Percentiles rank a stretch among this genome's conserved stretches.
Conservation (phyloP, 1,139 yeast genomes). For the Candida glucosophila region DNA sequence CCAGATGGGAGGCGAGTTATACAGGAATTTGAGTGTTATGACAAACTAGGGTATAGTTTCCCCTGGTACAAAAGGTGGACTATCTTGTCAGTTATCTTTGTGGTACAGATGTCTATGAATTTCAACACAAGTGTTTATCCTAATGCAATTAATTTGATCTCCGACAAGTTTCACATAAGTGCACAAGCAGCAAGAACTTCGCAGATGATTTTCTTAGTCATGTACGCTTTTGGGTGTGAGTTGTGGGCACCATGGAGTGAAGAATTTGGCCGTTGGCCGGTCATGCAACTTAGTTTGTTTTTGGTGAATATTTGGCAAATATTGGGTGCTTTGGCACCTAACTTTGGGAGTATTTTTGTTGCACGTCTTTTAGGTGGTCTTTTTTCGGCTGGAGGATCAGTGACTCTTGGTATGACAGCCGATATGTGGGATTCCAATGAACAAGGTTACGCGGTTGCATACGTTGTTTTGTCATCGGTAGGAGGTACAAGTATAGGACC, state of each 20-base stretch:
- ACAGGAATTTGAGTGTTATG: slow-evolving; percentile 23
- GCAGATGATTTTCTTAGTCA: slow-evolving; percentile 25
- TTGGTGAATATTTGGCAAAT: slow-evolving; percentile 30
- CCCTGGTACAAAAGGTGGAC: slow-evolving; percentile 23
- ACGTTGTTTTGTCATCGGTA: slow-evolving; percentile 27
- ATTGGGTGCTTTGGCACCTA: slow-evolving; percentile 25
- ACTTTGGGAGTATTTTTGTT: slow-evolving; percentile 19
- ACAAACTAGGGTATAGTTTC: slow-evolving; percentile 21
- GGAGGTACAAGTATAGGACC: slow-evolving; percentile 32
- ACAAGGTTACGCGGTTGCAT: slow-evolving; percentile 29
- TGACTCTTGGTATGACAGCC: slow-evolving; percentile 31
- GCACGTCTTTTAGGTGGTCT: slow-evolving; percentile 22
- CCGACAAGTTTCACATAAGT: slow-evolving; percentile 19
- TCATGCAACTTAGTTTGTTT: slow-evolving; percentile 23
- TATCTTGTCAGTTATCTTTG: slow-evolving; percentile 20
- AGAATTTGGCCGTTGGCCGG: slow-evolving; percentile 29
- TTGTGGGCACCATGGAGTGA: slow-evolving; percentile 36
- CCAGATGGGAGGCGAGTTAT: slow-evolving; percentile 17
- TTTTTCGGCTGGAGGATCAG: slow-evolving; percentile 30
- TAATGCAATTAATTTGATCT: slow-evolving; percentile 16
- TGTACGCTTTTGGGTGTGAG: slow-evolving; percentile 31
- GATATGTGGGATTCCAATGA: slow-evolving; percentile 30
- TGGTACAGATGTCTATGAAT: slow-evolving; percentile 32
- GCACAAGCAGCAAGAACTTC: slow-evolving; percentile 22
- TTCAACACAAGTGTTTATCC: slow-evolving; percentile 28